phyloP scores from a whole-genome alignment of 192 early-diverging fungal genomes.

The Geranomyces michiganensis region DNA sequence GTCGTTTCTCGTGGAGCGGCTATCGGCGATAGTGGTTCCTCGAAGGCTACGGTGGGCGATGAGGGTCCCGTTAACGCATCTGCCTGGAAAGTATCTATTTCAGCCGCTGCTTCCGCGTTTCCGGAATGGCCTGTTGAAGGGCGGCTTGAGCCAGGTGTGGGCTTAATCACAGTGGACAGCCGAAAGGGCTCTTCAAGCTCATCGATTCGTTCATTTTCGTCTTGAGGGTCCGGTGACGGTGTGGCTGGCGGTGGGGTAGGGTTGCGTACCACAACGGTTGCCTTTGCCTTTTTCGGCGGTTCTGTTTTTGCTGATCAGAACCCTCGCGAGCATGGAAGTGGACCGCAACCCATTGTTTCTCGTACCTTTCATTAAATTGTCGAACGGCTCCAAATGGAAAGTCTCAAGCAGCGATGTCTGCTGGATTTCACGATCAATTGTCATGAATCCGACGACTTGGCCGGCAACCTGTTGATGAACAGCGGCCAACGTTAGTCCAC shows the following conservation, averaged over 20 bases:
- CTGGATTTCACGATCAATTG: slow-evolving; percentile 47
- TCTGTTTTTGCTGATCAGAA: background rate
- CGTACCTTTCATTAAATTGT: slow-evolving; percentile 50
- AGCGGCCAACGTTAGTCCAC: too few species aligned
- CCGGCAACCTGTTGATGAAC: slow-evolving; percentile 11
- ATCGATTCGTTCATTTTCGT: background rate
- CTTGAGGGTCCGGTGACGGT: background rate
- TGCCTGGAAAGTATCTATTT: background rate
- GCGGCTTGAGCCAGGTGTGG: background rate
- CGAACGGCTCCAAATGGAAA: slow-evolving; percentile 53
- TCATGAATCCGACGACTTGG: slow-evolving; percentile 58
- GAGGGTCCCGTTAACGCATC: too few species aligned
- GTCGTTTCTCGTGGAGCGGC: background rate
- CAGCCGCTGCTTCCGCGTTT: background rate
- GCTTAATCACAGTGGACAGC: too few species aligned
- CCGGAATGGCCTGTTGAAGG: background rate
- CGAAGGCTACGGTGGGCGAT: background rate
- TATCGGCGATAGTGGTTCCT: slow-evolving; percentile 11
- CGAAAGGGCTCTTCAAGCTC: background rate
- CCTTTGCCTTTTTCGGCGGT: background rate
- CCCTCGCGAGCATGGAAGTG: too few species aligned
- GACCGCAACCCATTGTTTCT: too few species aligned
- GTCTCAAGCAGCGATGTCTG: slow-evolving; percentile 37
- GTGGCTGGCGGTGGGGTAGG: background rate
- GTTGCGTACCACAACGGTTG: background rate